Evolutionary conservation across 768 basidiomycete species (phyloP).

Genomic region (button mushroom (Agaricus bisporus)): DNA sequence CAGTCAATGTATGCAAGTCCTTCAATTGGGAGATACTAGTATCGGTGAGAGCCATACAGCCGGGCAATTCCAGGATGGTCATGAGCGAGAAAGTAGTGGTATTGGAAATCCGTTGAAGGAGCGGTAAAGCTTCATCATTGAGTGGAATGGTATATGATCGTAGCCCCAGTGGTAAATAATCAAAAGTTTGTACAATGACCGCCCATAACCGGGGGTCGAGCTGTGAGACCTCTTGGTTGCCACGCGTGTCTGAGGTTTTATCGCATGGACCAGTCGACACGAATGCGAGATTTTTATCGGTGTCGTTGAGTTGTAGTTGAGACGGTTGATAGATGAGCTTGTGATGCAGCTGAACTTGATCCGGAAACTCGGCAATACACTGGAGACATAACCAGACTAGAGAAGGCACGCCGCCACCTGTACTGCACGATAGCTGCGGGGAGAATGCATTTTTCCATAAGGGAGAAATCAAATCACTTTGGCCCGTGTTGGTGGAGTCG

Average conservation of each 20-base stretch:
- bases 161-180: slow-evolving; percentile 41
- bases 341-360: slow-evolving; percentile 32
- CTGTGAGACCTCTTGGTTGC: slow-evolving; percentile 25
- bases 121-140: slow-evolving; percentile 44
- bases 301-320: background rate
- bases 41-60: slow-evolving; percentile 54
- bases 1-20: slow-evolving; percentile 46
- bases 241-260: slow-evolving; percentile 13
- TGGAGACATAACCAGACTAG: slow-evolving; percentile 47
- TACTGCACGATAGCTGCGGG: slow-evolving; percentile 17
- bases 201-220: slow-evolving; percentile 61
- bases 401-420: slow-evolving; percentile 35
- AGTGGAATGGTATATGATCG: slow-evolving; percentile 42
- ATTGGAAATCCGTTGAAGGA: slow-evolving; percentile 50
- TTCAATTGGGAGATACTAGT: slow-evolving; percentile 44
- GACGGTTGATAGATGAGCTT: slow-evolving; percentile 31
- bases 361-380: slow-evolving; percentile 35
- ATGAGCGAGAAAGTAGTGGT: slow-evolving; percentile 57
- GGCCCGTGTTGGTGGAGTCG: slow-evolving; percentile 1
- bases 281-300: background rate
- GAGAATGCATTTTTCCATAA: slow-evolving; percentile 14
- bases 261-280: background rate
- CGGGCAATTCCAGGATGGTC: slow-evolving; percentile 55
- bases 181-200: slow-evolving; percentile 52
- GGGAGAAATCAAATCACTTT: slow-evolving; percentile 15